Evolutionary conservation across 805 yeast species (phyloP), one percentile per base, ranked within the genome.

Genomic region (Lipomyces starkeyi): DNA sequence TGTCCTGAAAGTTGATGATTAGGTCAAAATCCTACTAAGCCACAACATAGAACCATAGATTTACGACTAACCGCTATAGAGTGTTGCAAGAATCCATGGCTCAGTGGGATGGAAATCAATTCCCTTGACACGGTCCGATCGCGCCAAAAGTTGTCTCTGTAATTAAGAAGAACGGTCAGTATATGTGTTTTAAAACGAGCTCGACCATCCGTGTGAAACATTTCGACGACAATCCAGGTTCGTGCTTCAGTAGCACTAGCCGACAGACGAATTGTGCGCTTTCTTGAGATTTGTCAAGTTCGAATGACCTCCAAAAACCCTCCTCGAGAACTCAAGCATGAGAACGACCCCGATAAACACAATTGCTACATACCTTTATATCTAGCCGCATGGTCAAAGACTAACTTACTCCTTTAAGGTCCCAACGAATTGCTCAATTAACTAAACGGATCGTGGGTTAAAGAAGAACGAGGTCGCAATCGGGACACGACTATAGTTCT

Each of bases 51-150:
- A 29, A 11, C n/a, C 40, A 11, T 37, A 37, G 40, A 13, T 11
- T 14, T 37, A 37, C 13, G n/a, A 58, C 75, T 9, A 59, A 73
- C 75, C 77, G 62, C 73, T 71, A 61, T 74, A 75, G 22, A 73
- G 70, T 53, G 77, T 74, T 27, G 71, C 59, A 55, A 75, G 64
- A 53, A 74, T 88, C 98, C 98, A 94, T 63, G 99, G 98, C 79
- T 95, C 99, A 25, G 93, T 84, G 29, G 99, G 99, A 79, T 95
- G 99, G 84, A 95, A 91, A 80, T 95, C 99, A 77, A 95, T 90
- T 61, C 97, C 98, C 80, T 95, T 95, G 78, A 95, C 98, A 79
- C 99, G 89, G 79, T 93, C 98, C 53, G 98, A 89, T 76, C 97
- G 91, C 71, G 95, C 87, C 73, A 92, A 89, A 80, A 93, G 91